Conservation (phyloP, 2,329 filamentous ascomycete species). For the Ascochyta clinopodiicola region DNA sequence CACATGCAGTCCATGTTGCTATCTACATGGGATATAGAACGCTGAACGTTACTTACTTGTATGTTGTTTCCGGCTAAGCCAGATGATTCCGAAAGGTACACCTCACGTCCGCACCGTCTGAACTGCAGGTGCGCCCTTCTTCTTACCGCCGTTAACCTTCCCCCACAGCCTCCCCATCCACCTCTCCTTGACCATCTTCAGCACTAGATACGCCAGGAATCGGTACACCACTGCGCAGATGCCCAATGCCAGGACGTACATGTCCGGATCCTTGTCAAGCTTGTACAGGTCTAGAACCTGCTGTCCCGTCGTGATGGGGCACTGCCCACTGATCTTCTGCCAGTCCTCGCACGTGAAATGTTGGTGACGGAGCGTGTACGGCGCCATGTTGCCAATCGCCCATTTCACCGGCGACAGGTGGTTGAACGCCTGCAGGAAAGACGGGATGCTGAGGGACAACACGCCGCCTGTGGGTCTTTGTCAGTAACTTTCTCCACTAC, state of each 20-base stretch:
- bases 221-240: slow-evolving; percentile 71
- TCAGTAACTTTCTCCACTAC: slow-evolving; percentile 1
- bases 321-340: slow-evolving; percentile 67
- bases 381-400: slow-evolving; percentile 69
- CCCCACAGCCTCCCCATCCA: slow-evolving; percentile 52
- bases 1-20: too few relatives aligned
- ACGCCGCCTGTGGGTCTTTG: slow-evolving; percentile 58
- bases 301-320: slow-evolving; percentile 69
- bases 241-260: slow-evolving; percentile 69
- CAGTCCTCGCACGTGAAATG: slow-evolving; percentile 67
- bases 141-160: slow-evolving; percentile 27
- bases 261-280: slow-evolving; percentile 65
- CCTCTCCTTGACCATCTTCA: slow-evolving; percentile 62
- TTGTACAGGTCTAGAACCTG: slow-evolving; percentile 73
- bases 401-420: slow-evolving; percentile 77
- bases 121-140: slow-evolving; percentile 9
- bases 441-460: slow-evolving; percentile 72
- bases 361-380: slow-evolving; percentile 67
- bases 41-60: too few relatives aligned
- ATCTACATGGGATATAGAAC: too few relatives aligned
- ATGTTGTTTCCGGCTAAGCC: not conserved
- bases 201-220: slow-evolving; percentile 65
- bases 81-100: not conserved
- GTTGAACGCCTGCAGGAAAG: slow-evolving; percentile 71
- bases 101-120: not conserved